Conservation (phyloP, 345 rosid genomes). For the Populus pruinosa region DNA sequence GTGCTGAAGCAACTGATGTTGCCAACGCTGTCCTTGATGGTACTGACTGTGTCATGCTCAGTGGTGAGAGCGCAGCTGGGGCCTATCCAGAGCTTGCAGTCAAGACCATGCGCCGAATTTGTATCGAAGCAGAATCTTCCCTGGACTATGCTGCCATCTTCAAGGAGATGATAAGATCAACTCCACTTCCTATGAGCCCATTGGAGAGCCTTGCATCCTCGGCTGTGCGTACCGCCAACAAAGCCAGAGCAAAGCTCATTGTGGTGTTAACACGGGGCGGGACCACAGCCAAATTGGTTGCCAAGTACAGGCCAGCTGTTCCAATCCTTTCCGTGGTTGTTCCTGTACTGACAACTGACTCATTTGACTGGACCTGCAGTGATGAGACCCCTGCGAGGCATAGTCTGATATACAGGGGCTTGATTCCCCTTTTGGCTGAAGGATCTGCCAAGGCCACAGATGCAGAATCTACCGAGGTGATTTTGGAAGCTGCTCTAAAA, state of each 20-base stretch:
- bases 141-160: constrained; percentile 76
- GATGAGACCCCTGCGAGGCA: constrained; percentile 93
- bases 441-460: constrained; percentile 94
- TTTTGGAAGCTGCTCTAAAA: constrained; percentile 66
- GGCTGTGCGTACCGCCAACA: constrained; percentile 86
- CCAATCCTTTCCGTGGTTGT: constrained; percentile 88
- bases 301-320: constrained; percentile 92
- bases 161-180: constrained; percentile 80
- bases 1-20: constrained; percentile 93
- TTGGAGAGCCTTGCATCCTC: constrained; percentile 93
- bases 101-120: constrained; percentile 74
- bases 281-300: constrained; percentile 78
- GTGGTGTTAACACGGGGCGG: constrained; percentile 90
- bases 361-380: constrained; percentile 84
- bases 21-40: constrained; percentile 92
- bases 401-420: constrained; percentile 79
- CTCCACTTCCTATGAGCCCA: constrained; percentile 95
- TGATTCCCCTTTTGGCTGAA: constrained; percentile 77
- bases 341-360: constrained; percentile 76
- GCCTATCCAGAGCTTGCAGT: constrained; percentile 85
- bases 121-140: constrained; percentile 80
- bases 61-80: constrained; percentile 93
- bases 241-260: constrained; percentile 79
- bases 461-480: constrained; percentile 79
- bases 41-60: constrained; percentile 89